Evolutionary conservation across 768 basidiomycete species (phyloP).

Genomic region (Macrolepiota dolichaula): DNA sequence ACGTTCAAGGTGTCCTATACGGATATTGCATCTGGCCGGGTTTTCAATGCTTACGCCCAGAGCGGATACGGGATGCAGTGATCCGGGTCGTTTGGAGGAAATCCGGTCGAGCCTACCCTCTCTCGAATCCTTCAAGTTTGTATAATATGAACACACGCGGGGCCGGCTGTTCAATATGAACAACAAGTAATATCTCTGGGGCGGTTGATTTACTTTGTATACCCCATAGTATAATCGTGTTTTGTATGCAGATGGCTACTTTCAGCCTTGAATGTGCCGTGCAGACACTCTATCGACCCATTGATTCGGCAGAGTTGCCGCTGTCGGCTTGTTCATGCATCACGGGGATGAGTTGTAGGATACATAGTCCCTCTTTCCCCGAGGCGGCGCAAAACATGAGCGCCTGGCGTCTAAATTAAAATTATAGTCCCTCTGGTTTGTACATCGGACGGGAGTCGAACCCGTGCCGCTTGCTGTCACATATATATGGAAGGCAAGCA

Average conservation of each 20-base stretch:
- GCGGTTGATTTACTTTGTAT: background rate
- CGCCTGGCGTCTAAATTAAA: too few relatives aligned
- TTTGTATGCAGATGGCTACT: too few relatives aligned
- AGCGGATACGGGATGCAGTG: background rate
- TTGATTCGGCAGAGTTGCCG: too few relatives aligned
- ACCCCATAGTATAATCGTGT: too few relatives aligned
- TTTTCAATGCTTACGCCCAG: background rate
- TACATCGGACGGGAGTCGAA: constrained; percentile 4
- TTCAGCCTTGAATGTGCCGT: too few relatives aligned
- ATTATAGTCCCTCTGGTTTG: background rate
- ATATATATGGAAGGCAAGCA: background rate
- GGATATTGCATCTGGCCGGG: background rate
- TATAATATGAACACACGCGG: background rate
- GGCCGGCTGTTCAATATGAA: background rate
- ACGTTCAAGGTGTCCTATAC: background rate
- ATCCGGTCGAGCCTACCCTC: background rate
- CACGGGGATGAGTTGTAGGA: too few relatives aligned
- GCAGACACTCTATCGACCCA: too few relatives aligned
- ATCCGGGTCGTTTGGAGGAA: background rate
- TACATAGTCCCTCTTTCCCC: too few relatives aligned
- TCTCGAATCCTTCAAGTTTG: background rate
- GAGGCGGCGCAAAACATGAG: too few relatives aligned
- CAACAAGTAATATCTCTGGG: background rate
- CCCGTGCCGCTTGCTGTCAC: constrained; percentile 2
- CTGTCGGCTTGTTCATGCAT: too few relatives aligned